Evolutionary conservation across 768 basidiomycete genomes (phyloP).

Genomic region (Botryobasidium botryosum): DNA sequence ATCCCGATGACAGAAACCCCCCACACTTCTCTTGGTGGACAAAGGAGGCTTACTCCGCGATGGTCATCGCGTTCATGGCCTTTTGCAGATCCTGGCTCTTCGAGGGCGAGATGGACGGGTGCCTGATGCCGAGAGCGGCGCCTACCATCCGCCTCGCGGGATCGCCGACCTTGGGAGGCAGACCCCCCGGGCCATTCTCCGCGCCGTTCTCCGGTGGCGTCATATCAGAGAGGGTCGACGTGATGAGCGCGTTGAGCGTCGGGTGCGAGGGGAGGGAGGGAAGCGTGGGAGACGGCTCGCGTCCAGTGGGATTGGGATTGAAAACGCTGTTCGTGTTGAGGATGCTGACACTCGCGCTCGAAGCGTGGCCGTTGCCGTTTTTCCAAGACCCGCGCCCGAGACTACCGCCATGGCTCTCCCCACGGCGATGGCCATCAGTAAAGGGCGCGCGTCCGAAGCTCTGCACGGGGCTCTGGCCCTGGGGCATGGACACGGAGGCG

Average conservation of each 20-base stretch:
- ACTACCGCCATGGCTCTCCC: conserved; percentile 2
- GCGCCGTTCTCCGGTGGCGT: background rate
- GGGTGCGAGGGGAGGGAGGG: conserved; percentile 69
- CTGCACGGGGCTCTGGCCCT: conserved; percentile 3
- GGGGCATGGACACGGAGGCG: conserved; percentile 14
- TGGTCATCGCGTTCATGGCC: conserved; percentile 56
- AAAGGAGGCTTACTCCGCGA: conserved; percentile 55
- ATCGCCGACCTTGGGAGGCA: conserved; percentile 64
- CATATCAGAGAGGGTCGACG: conserved; percentile 44
- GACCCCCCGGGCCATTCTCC: background rate
- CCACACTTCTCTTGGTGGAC: too few species aligned
- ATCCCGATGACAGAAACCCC: too few species aligned
- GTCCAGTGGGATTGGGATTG: conserved; percentile 26
- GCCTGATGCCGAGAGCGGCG: conserved; percentile 66
- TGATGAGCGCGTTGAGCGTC: conserved; percentile 71
- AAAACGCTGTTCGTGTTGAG: too few species aligned
- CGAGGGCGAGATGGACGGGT: conserved; percentile 53
- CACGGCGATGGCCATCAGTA: conserved; percentile 6
- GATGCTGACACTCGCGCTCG: background rate
- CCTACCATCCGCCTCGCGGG: conserved; percentile 83
- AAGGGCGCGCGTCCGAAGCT: conserved; percentile 5
- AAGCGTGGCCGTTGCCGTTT: background rate
- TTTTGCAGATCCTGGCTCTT: conserved; percentile 39
- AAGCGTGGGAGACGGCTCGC: conserved; percentile 65
- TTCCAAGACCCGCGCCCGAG: too few species aligned